phyloP scores from a whole-genome alignment of 768 basidiomycete species.

The Phylloporus sp. region DNA sequence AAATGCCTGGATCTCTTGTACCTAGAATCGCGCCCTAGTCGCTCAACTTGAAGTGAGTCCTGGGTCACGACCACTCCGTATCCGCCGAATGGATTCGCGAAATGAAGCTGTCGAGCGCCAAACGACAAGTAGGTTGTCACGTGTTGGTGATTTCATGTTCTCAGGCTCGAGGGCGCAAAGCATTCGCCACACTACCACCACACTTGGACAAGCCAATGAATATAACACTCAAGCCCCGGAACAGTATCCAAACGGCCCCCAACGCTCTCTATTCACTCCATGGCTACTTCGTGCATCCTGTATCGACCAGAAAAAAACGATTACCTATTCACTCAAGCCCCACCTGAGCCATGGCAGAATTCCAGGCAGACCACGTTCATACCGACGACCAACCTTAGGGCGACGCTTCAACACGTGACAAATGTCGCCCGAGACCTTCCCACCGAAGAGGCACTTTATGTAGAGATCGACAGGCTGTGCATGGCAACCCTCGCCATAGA shows the following conservation, averaged over 20 bases:
- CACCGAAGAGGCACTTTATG: conserved; percentile 9
- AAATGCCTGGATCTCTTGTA: no score
- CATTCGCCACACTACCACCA: background rate
- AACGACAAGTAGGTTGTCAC: no score
- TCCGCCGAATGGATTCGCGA: no score
- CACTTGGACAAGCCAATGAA: background rate
- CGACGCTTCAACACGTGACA: background rate
- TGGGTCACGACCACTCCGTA: no score
- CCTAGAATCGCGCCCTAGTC: no score
- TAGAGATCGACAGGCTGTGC: conserved; percentile 16
- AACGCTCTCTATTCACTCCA: background rate
- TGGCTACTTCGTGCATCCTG: conserved; percentile 5
- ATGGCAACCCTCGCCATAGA: conserved; percentile 16
- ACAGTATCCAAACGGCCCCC: background rate
- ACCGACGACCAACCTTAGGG: background rate
- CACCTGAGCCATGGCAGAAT: background rate
- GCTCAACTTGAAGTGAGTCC: no score
- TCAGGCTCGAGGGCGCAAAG: no score
- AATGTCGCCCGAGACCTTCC: conserved; percentile 3
- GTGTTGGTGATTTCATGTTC: no score
- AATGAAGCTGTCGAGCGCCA: no score
- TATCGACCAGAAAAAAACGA: background rate
- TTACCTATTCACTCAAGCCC: background rate
- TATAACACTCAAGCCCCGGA: background rate
- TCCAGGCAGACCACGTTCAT: background rate